Base-by-base conservation (phyloP, 805 yeast species). In the Lachancea fermentati region DNA sequence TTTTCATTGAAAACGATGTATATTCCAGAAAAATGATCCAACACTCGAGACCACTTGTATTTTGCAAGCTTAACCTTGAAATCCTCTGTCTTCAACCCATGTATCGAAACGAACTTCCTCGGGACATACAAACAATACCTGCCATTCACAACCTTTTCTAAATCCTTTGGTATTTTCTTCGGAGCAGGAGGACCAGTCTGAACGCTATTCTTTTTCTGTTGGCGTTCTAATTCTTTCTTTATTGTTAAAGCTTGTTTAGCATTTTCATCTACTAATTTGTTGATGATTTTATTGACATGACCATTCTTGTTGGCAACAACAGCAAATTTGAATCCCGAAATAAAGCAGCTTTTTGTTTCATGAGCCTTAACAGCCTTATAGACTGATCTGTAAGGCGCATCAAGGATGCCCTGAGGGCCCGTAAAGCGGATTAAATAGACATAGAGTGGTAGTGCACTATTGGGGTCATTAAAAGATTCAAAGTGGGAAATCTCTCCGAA, bases 361-460 rank as follows among this genome's bases (percentile, higher is more conserved):
- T 70, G 63, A 13, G 62, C 66, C 13, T 60, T 51, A 1, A 69
- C 65, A 0, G 81, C 81, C 30, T 48, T 55, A 15, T 57, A 45
- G 1, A 83, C 85, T 2, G 71, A 50, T 32, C 54, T 55, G 25
- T 71, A 72, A 1, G 81, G 75, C n/a, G 54, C 49, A 17, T 69
- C 73, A 13, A 77, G 66, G 42, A 72, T 73, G 14, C 71, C 77
- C 12, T 67, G 54, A 15, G 62, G 54, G 2, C 86, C 85, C 43
- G 71, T 79, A 60, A 73, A 88, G 43, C 73, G 68, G 38, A 86
- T 66, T 15, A 75, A 63, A 37, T 81, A 81, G 16, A 87, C 66
- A 7, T 95, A 93, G 30, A 88, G 60, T 0, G 95, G 89, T 14
- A 80, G 82, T 2, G 88, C 95, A 32, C 85, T 79, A 16, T 69